Base-by-base conservation (phyloP, 2,329 filamentous ascomycete genomes). In the Mycosphaerella sp. region DNA sequence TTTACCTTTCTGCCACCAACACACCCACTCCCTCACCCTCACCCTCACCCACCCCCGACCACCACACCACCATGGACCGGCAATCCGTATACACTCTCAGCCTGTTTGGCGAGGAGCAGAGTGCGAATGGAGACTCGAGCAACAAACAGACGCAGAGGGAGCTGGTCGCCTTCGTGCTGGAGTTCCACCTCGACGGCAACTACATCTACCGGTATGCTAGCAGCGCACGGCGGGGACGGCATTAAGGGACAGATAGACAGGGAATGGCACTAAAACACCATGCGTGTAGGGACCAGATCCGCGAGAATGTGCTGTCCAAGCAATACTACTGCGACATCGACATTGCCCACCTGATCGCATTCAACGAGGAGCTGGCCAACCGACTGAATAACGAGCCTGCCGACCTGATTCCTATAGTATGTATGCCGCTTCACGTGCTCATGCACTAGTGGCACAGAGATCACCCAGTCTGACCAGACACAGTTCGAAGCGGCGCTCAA, bases 251-350 rank as follows among this genome's bases (percentile, higher is more conserved):
- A n/a, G n/a, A n/a, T n/a, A n/a, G n/a, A n/a, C n/a, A 45, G 6
- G 10, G 16, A 27, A 16, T 16, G 43, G 58, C 44, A 18, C 68
- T 75, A 53, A 75, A 40, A 2, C n/a, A n/a, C 5, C 21, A 25
- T 25, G 2, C 17, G 1, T 32, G 13, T 62, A 94, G 93, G 79
- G 91, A 97, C 65, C 93, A 97, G 72, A 81, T 98, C 53, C 83
- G 88, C 63, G 89, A 97, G 67, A 98, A 98, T 73, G 89, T 93
- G 6, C 79, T 97, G 1, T 78, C 95, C 37, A 93, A 95, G 68
- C 89, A 90, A 63, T 97, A 89, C 73, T 96, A 85, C 70, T 96
- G 93, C 75, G 91, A 98, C 69, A 81, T 98, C 67, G 90, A 98
- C 68, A 88, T 98, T 62, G 88, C 87, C 56, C 91, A 98, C 68